These are phyloP conservation scores for Xylariomycetidae sp. DNA, from an alignment of 2,329 filamentous ascomycete genomes.

Conservation along the genomic window DNA sequence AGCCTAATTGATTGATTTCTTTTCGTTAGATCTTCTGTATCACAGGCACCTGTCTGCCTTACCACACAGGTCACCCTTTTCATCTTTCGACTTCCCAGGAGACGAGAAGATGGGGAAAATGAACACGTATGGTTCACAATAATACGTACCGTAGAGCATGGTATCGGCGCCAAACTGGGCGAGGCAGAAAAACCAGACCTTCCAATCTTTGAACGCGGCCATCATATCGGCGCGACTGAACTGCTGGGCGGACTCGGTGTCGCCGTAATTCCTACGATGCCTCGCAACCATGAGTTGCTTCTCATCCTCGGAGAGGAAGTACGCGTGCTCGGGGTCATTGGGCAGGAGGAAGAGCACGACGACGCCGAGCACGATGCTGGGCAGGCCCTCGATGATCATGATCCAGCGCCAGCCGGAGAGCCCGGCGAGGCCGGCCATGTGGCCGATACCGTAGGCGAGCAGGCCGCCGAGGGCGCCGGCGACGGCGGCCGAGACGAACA, in stretches of 20 bases:
- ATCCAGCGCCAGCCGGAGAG: constrained; percentile 69
- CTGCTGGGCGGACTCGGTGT: constrained; percentile 39
- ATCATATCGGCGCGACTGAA: constrained; percentile 58
- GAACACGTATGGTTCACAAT: no score
- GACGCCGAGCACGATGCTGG: constrained; percentile 50
- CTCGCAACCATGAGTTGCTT: constrained; percentile 44
- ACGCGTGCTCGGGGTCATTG: constrained; percentile 56
- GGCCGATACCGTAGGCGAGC: constrained; percentile 68
- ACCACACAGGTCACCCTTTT: no score
- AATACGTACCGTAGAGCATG: constrained; percentile 59
- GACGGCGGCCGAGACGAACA: constrained; percentile 67
- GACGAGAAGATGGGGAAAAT: no score
- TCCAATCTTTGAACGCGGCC: constrained; percentile 69
- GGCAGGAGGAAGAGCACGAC: constrained; percentile 54
- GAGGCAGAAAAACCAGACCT: constrained; percentile 64
- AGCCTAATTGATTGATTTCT: no score
- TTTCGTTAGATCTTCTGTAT: no score
- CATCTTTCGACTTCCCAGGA: no score
- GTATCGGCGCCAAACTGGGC: constrained; percentile 71
- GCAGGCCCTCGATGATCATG: constrained; percentile 51
- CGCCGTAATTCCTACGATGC: constrained; percentile 39
- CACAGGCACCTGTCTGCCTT: no score
- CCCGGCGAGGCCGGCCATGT: constrained; percentile 64
- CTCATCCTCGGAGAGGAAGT: constrained; percentile 55
- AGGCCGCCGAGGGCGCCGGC: constrained; percentile 70